Conservation (phyloP, 75 land plant species). For the Adiantum capillusveneris region DNA sequence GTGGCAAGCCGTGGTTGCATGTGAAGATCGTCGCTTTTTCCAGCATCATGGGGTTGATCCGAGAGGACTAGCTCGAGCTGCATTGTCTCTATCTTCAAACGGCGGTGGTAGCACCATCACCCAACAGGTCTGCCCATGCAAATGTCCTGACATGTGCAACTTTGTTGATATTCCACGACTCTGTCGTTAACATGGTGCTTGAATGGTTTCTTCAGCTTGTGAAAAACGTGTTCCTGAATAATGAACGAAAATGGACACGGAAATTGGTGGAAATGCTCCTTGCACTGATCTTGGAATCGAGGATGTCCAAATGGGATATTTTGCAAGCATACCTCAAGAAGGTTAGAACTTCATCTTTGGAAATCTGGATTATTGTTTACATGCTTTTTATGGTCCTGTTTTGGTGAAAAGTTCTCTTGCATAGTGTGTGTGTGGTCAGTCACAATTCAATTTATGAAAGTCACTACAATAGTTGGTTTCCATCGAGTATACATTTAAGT, state of each 20-base stretch:
- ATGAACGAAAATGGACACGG: slow-evolving; percentile 50
- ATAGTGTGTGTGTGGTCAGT: neutral
- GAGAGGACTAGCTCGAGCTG: slow-evolving; percentile 40
- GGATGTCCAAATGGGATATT: slow-evolving; percentile 55
- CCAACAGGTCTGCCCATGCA: slow-evolving; percentile 68
- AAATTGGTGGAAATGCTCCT: slow-evolving; percentile 53
- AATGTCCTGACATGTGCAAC: no score
- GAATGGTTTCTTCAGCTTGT: slow-evolving; percentile 37
- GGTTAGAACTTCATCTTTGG: slow-evolving; percentile 19
- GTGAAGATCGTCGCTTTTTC: slow-evolving; percentile 62
- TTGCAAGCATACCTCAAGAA: slow-evolving; percentile 39
- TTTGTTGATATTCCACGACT: no score
- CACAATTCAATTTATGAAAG: neutral
- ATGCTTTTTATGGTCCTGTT: no score
- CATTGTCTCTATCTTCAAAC: slow-evolving; percentile 29
- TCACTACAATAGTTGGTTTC: neutral
- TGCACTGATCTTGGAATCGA: slow-evolving; percentile 48
- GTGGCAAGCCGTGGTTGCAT: slow-evolving; percentile 60
- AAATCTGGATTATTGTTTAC: no score
- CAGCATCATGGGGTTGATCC: slow-evolving; percentile 54
- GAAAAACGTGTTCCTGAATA: slow-evolving; percentile 48
- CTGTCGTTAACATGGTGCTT: neutral
- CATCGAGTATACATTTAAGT: no score
- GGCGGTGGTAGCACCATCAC: slow-evolving; percentile 80
- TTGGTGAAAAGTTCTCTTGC: no score